These are phyloP conservation scores for Lobulomyces angularis DNA, from an alignment of 192 early-diverging fungal species.

Conservation along the genomic window DNA sequence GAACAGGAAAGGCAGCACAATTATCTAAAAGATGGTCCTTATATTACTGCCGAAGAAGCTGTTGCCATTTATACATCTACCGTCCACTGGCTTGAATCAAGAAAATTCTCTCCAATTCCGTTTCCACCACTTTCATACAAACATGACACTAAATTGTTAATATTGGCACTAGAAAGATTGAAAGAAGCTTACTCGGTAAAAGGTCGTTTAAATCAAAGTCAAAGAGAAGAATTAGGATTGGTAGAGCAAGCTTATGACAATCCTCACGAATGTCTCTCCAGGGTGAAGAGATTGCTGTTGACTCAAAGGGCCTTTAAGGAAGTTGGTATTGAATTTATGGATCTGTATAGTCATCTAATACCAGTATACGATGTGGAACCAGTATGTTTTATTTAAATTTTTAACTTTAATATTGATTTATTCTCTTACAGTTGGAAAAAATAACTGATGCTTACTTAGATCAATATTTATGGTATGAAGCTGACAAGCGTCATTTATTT, in stretches of 20 bases:
- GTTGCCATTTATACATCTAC: conserved; percentile 96
- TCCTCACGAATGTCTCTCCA: conserved; percentile 64
- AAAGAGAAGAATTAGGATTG: conserved; percentile 94
- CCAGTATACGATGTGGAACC: conserved; percentile 97
- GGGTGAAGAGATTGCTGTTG: conserved; percentile 89
- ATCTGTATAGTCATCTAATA: conserved; percentile 90
- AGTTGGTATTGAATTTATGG: conserved; percentile 99
- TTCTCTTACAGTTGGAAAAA: conserved; percentile 70
- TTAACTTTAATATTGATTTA: neutral
- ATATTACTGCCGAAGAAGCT: conserved; percentile 92
- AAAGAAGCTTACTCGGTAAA: conserved; percentile 94
- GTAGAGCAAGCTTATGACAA: conserved; percentile 98
- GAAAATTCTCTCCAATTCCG: conserved; percentile 96
- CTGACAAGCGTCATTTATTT: conserved; percentile 92
- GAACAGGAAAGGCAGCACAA: conserved; percentile 99
- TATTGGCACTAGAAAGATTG: conserved; percentile 85
- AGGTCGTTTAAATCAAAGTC: conserved; percentile 85
- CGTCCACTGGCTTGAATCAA: conserved; percentile 94
- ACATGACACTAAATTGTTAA: conserved; percentile 97
- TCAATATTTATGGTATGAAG: conserved; percentile 99
- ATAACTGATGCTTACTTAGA: conserved; percentile 98
- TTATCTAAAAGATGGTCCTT: conserved; percentile 98
- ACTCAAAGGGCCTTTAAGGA: conserved; percentile 99
- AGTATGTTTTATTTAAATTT: conserved; percentile 8
- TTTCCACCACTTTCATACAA: conserved; percentile 99